Base-by-base conservation (phyloP, 2,329 filamentous ascomycete genomes). In the Pyricularia sp. region DNA sequence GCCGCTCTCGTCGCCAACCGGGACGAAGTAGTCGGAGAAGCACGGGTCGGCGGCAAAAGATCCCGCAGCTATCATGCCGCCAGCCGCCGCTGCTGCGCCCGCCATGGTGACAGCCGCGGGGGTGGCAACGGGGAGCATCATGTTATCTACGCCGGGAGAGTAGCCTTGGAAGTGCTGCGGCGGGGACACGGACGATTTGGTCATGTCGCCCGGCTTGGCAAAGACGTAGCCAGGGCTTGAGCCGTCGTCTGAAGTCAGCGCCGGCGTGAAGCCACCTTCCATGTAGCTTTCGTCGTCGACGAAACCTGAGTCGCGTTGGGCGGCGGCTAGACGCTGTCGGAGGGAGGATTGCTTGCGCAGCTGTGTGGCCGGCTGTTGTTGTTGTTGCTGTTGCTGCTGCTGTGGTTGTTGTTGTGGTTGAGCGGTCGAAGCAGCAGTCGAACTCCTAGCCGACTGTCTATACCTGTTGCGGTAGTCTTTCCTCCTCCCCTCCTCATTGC, bases 401-500 rank as follows among this genome's bases (percentile, higher is more conserved):
- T 10, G 65, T 11, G 25, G 66, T 26, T 63, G 66, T 20, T 33
- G 50, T 14, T 66, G 65, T n/a, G 50, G 65, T 55, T 67, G 65
- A 36, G 55, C 20, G 10, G 25, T 6, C 6, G 33, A 33, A 30
- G 59, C 12, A 31, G 59, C 17, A 11, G 59, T 63, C 3, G 59
- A 63, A 26, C 10, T 28, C 59, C 59, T 63, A 23, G 59, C 59
- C 25, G 67, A n/a, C 30, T 67, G 65, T 20, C 58, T 58, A 10
- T 68, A 68, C 42, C 69, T 61, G 26, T 70, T 70, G 3, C 67
- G 66, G 64, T 69, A 68, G 55, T 70, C 67, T 28, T 69, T 70
- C 26, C 42, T 63, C 23, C 64, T 63, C n/a, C 67, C 67, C 17
- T 70, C 69, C 25, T 69, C 67, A 33, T 70, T 70, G 69, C 69